Base-by-base conservation (phyloP, 2,329 filamentous ascomycete species). In the Exophiala viscosa region DNA sequence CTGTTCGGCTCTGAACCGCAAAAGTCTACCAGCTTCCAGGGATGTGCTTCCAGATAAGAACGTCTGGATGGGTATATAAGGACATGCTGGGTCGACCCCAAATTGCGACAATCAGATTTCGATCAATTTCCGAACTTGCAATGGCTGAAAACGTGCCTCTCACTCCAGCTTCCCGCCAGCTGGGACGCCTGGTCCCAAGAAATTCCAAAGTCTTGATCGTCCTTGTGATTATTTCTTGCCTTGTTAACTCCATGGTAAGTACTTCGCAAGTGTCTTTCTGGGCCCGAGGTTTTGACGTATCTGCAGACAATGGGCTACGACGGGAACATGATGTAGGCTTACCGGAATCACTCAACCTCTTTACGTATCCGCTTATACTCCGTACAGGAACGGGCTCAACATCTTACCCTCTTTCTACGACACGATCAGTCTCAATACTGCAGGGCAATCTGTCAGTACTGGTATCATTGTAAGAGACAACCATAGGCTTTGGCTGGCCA, bases 381-480 rank as follows among this genome's bases (percentile, higher is more conserved):
- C 6, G 7, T n/a, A n/a, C 23, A 48, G 35, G 45, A 41, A 48
- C 18, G 36, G 45, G n/a, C 50, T 70, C 38, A 69, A 68, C 43
- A 63, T 68, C n/a, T 60, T 70, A 61, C 60, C 64, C 11, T 55
- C 59, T 2, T 70, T 69, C 57, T 48, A 41, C 3, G 55, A 58
- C 7, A 68, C 68, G 52, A 69, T 69, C 49, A 31, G 59, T 13
- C 59, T 70, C 7, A 62, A 55, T 11, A 69, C 66, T 0, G 62
- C 66, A 3, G 67, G 65, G 10, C 64, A 55, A 14, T 62, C 65
- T 13, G 50, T 68, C 32, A 69, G 67, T 55, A 63, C 64, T 5
- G 55, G 58, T 1, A 59, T 60, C 9, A 54, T 55, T n/a, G 44
- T 46, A 46, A 36, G 34, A 10, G 14, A 15, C 3, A 13, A 5